These are phyloP conservation scores for Fusarium ambrosium DNA, from an alignment of 2,329 filamentous ascomycete species.

Conservation along the genomic window DNA sequence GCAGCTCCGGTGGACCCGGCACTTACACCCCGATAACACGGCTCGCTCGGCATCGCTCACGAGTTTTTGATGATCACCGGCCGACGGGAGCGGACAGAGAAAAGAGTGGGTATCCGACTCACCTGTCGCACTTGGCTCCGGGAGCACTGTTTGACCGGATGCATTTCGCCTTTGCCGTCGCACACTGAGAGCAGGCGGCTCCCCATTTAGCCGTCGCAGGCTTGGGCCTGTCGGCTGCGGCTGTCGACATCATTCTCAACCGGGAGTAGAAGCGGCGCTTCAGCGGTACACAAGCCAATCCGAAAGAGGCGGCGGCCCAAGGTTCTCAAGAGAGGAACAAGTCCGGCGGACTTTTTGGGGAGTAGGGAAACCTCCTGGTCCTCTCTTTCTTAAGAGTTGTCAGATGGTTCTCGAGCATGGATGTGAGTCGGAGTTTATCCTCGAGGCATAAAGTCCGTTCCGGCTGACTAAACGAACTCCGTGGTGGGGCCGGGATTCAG, in stretches of 20 bases:
- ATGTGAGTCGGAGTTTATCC: conserved; percentile 30
- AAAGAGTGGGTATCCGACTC: conserved; percentile 18
- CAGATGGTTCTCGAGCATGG: conserved; percentile 1
- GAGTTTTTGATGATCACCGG: not conserved
- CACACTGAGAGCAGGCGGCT: conserved; percentile 63
- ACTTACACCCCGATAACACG: conserved; percentile 22
- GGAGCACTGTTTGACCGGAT: conserved; percentile 56
- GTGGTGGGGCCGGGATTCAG: conserved; percentile 1
- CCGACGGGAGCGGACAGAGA: not conserved
- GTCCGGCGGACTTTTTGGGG: conserved; percentile 45
- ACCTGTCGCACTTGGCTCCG: conserved; percentile 62
- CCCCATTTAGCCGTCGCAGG: conserved; percentile 62
- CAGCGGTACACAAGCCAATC: conserved; percentile 18
- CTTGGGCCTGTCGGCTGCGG: conserved; percentile 45
- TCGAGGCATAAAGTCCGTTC: conserved; percentile 27
- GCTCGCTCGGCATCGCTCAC: conserved; percentile 9
- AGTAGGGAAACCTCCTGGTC: conserved; percentile 4
- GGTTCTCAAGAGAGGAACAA: conserved; percentile 24
- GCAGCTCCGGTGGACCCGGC: conserved; percentile 20
- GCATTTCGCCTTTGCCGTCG: conserved; percentile 65
- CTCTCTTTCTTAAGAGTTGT: not conserved
- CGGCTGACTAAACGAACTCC: conserved; percentile 4
- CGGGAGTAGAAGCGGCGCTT: conserved; percentile 5
- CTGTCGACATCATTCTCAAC: conserved; percentile 30
- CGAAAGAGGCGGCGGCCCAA: conserved; percentile 14